These are phyloP conservation scores for Camillea tinctor DNA, from an alignment of 2,329 filamentous ascomycete species.

Conservation along the genomic window DNA sequence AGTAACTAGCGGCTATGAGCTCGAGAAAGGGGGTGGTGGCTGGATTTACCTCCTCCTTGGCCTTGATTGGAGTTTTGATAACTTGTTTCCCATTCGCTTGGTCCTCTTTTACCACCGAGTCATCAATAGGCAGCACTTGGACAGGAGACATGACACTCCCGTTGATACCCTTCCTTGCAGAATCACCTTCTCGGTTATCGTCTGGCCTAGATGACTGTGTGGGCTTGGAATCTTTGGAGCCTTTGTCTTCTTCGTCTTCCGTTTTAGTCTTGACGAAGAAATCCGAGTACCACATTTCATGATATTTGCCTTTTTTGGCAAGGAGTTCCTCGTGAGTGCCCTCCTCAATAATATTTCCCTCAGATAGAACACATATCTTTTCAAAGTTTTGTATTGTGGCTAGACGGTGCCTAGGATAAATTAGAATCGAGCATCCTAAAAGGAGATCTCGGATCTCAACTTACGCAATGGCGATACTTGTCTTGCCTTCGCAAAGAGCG, in stretches of 20 bases:
- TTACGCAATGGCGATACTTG: constrained; percentile 65
- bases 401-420: constrained; percentile 54
- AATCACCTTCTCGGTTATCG: constrained; percentile 20
- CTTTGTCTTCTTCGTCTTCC: constrained; percentile 19
- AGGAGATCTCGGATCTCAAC: constrained; percentile 23
- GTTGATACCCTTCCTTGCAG: constrained; percentile 14
- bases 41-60: constrained; percentile 52
- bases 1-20: constrained; percentile 27
- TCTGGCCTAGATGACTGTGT: neutral
- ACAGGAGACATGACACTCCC: constrained; percentile 10
- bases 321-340: constrained; percentile 62
- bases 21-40: constrained; percentile 38
- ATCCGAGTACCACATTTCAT: constrained; percentile 64
- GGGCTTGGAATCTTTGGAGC: neutral
- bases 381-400: constrained; percentile 72
- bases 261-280: constrained; percentile 48
- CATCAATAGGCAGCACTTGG: constrained; percentile 3
- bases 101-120: constrained; percentile 6
- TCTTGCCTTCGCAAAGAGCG: constrained; percentile 58
- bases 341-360: constrained; percentile 62
- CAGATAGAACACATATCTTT: constrained; percentile 62
- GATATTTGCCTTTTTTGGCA: constrained; percentile 58
- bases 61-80: constrained; percentile 35
- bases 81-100: constrained; percentile 27
- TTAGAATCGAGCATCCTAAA: constrained; percentile 13